Conservation (phyloP, 805 yeast species). For the Brettanomyces naardenensis region DNA sequence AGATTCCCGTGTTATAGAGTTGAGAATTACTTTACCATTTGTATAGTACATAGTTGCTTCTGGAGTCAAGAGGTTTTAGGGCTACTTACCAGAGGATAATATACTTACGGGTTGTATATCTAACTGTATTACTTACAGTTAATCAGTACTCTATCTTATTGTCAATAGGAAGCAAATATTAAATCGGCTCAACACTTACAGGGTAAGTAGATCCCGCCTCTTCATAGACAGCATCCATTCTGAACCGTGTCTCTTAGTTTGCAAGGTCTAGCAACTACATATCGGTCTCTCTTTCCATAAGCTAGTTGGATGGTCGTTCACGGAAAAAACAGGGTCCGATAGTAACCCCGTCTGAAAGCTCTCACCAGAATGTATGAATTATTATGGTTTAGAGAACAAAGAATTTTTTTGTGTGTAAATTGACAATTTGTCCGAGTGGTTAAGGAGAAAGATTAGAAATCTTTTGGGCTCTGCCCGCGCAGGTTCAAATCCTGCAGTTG, state of each 20-base stretch:
- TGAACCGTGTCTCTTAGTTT: neutral
- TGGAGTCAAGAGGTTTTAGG: neutral
- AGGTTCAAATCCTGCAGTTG: constrained; percentile 57
- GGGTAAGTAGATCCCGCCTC: neutral
- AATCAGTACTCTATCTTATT: too few relatives aligned
- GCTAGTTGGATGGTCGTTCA: neutral
- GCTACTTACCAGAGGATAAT: neutral
- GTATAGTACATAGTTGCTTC: too few relatives aligned
- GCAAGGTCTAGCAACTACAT: neutral
- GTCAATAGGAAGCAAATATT: too few relatives aligned
- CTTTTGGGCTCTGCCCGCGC: constrained; percentile 59
- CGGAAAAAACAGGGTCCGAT: neutral
- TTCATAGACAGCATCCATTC: neutral
- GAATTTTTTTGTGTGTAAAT: too few relatives aligned
- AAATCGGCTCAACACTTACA: neutral
- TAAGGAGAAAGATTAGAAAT: constrained; percentile 52
- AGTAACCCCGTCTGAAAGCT: too few relatives aligned
- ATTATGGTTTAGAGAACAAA: too few relatives aligned
- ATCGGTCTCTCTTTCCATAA: neutral
- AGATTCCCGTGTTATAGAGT: too few relatives aligned
- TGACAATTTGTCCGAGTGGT: constrained; percentile 52
- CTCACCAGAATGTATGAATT: too few relatives aligned
- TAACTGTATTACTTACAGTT: neutral
- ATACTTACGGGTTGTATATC: neutral
- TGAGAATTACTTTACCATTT: too few relatives aligned